Conservation (phyloP, 192 early-diverging fungal species). For the Backusella australiensis region DNA sequence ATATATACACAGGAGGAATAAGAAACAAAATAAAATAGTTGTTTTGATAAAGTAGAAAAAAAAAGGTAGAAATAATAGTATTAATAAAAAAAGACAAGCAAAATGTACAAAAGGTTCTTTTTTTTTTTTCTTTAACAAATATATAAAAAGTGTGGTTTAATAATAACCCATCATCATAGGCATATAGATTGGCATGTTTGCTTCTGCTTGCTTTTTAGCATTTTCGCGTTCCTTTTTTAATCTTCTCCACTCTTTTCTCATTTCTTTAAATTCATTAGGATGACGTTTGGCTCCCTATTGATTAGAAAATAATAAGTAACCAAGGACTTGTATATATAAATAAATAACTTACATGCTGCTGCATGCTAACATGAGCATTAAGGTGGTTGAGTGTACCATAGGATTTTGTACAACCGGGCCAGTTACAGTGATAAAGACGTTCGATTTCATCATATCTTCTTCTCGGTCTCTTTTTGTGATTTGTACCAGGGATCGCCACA, state of each 20-base stretch:
- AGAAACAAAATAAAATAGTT: not conserved
- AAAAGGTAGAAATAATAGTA: not conserved
- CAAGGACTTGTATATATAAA: not conserved
- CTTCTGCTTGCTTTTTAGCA: constrained; percentile 19
- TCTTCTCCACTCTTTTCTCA: constrained; percentile 51
- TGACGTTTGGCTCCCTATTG: constrained; percentile 50
- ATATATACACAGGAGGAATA: not conserved
- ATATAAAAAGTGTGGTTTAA: not conserved
- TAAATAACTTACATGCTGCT: constrained; percentile 45
- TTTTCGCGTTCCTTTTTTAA: constrained; percentile 49
- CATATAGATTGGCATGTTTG: constrained; percentile 11
- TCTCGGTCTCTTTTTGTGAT: constrained; percentile 55
- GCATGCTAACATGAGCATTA: constrained; percentile 62
- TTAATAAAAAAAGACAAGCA: not conserved
- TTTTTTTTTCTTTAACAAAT: not conserved
- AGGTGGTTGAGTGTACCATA: constrained; percentile 63
- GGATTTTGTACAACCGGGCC: constrained; percentile 50
- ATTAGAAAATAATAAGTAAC: not conserved
- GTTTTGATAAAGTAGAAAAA: not conserved
- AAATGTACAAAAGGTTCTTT: not conserved
- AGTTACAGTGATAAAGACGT: constrained; percentile 56
- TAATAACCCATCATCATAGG: constrained; percentile 5
- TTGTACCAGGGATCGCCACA: constrained; percentile 51
- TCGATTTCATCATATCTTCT: constrained; percentile 61
- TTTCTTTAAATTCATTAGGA: constrained; percentile 57